Conservation (phyloP, 2,329 filamentous ascomycete genomes). For the Fusarium paranaense region DNA sequence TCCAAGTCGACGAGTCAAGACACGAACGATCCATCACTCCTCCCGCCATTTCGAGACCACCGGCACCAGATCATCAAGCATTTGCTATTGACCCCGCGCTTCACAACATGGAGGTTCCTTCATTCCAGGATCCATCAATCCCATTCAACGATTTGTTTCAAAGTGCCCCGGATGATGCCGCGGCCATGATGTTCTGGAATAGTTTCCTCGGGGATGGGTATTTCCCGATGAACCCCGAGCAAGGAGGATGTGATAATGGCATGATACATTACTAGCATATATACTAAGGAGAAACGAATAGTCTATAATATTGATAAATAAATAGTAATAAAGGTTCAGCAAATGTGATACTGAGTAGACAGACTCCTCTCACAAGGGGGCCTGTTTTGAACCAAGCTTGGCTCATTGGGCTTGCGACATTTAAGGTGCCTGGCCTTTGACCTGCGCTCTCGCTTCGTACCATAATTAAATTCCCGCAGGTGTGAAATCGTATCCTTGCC, state of each 20-base stretch:
- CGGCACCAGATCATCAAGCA: background rate
- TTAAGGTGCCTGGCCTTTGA: background rate
- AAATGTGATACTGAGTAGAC: background rate
- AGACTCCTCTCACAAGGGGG: background rate
- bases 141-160: background rate
- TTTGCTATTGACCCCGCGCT: background rate
- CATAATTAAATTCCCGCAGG: background rate
- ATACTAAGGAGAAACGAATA: background rate
- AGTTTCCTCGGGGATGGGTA: slow-evolving; percentile 6
- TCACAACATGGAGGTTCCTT: background rate
- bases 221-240: background rate
- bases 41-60: background rate
- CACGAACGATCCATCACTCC: background rate
- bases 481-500: background rate
- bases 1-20: background rate
- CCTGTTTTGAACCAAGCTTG: background rate
- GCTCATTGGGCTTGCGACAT: background rate
- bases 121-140: background rate
- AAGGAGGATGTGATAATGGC: background rate
- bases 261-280: background rate
- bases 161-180: background rate
- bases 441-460: too few relatives aligned
- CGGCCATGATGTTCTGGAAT: slow-evolving; percentile 6
- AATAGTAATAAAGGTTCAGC: background rate
- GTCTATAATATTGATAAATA: background rate